These are phyloP conservation scores for Agaricus blazei DNA, from an alignment of 768 basidiomycete genomes.

Conservation along the genomic window DNA sequence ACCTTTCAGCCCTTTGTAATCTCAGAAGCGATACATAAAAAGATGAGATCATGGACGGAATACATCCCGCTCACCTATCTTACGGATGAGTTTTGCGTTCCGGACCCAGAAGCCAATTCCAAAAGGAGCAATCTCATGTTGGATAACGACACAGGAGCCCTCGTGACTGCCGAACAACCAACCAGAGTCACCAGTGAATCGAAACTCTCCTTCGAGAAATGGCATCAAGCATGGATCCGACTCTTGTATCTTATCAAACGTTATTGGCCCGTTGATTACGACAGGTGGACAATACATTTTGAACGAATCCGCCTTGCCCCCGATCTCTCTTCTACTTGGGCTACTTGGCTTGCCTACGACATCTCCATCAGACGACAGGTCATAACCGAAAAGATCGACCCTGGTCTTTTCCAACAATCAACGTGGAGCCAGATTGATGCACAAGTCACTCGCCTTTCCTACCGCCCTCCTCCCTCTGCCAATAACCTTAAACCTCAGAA, in stretches of 20 bases:
- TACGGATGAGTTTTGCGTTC: too few relatives aligned
- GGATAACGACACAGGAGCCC: too few relatives aligned
- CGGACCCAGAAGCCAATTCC: too few relatives aligned
- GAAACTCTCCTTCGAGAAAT: constrained; percentile 14
- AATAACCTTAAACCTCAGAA: too few relatives aligned
- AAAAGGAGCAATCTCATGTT: too few relatives aligned
- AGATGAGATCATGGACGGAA: too few relatives aligned
- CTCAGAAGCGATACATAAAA: too few relatives aligned
- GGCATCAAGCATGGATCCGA: constrained; percentile 17
- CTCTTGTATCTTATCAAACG: constrained; percentile 12
- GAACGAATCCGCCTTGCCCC: constrained; percentile 5
- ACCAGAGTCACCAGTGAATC: too few relatives aligned
- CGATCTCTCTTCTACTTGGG: constrained; percentile 11
- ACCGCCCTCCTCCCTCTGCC: too few relatives aligned
- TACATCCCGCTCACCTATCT: too few relatives aligned
- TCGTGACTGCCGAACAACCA: too few relatives aligned
- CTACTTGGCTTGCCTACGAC: constrained; percentile 13
- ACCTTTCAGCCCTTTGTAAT: too few relatives aligned
- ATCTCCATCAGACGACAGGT: constrained; percentile 11
- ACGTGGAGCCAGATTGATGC: constrained; percentile 9
- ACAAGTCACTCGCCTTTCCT: background rate
- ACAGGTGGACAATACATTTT: constrained; percentile 13
- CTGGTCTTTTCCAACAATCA: background rate
- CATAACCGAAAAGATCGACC: constrained; percentile 6
- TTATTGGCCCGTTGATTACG: constrained; percentile 11